A percentile compares a stretch with the other conserved stretches of the same genome.
Conservation (phyloP, 805 yeast species). For the Saturnispora saitoi region DNA sequence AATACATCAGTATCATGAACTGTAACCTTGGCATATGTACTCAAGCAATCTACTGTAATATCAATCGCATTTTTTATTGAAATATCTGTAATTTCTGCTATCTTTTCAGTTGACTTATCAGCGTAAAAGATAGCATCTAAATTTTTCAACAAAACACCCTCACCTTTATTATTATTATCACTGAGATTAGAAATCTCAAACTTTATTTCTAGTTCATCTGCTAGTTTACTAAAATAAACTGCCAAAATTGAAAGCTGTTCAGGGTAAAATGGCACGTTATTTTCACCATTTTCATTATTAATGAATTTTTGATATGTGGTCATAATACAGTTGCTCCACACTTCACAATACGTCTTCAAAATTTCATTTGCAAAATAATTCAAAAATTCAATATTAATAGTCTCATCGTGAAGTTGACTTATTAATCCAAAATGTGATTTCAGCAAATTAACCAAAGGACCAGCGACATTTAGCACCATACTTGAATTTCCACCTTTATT, state of each 20-base stretch:
- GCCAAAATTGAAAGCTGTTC: slow-evolving; percentile 7
- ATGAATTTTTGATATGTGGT: slow-evolving; percentile 5
- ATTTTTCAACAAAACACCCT: not conserved
- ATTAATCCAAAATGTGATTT: slow-evolving; percentile 8
- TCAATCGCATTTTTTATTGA: slow-evolving; percentile 6
- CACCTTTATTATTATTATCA: not conserved
- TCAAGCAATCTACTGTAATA: slow-evolving; percentile 7
- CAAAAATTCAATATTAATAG: slow-evolving; percentile 5
- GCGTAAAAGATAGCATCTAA: slow-evolving; percentile 1
- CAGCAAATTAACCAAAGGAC: slow-evolving; percentile 2
- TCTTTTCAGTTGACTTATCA: not conserved
- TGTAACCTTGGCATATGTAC: slow-evolving; percentile 7
- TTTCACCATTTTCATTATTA: not conserved
- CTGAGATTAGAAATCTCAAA: slow-evolving; percentile 2
- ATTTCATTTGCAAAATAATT: slow-evolving; percentile 7
- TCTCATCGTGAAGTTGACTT: slow-evolving; percentile 6
- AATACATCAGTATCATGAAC: slow-evolving; percentile 7
- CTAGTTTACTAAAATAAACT: slow-evolving; percentile 8
- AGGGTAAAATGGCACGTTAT: slow-evolving; percentile 3
- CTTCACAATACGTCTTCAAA: slow-evolving; percentile 5
- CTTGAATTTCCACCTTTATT: not conserved
- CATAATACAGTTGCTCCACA: slow-evolving; percentile 6
- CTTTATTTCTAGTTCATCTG: slow-evolving; percentile 7
- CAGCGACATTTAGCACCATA: slow-evolving; percentile 1
- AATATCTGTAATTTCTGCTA: slow-evolving; percentile 2